Percentiles rank a stretch among this genome's conserved stretches.
phyloP scores from a whole-genome alignment of 2,329 filamentous ascomycete species.

The Xylaria sp. region DNA sequence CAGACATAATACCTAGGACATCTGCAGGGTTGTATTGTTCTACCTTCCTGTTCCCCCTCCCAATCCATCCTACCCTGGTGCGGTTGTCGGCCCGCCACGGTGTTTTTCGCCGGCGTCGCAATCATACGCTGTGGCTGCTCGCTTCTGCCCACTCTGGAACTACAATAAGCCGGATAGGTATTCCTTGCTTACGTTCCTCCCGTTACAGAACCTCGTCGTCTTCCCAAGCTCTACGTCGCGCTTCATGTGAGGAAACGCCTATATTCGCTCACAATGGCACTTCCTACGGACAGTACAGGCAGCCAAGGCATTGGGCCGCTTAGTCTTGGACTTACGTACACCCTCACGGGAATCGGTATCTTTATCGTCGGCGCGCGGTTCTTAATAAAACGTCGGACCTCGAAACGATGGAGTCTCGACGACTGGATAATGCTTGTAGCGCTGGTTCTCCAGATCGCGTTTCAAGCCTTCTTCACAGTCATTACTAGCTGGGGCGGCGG shows the following conservation, averaged over 20 bases:
- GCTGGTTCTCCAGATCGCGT: conserved; percentile 16
- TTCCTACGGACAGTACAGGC: conserved; percentile 4
- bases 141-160: background rate
- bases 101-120: background rate
- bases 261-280: background rate
- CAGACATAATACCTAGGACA: too few relatives aligned
- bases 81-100: background rate
- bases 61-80: too few relatives aligned
- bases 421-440: conserved; percentile 26
- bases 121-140: background rate
- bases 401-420: background rate
- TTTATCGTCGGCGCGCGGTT: background rate
- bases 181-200: conserved; percentile 7
- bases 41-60: too few relatives aligned
- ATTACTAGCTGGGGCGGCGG: background rate
- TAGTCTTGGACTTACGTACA: background rate
- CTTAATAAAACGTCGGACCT: background rate
- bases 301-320: conserved; percentile 1
- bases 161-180: background rate
- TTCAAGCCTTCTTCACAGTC: background rate
- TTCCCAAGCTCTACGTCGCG: background rate
- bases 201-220: background rate
- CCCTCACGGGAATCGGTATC: background rate
- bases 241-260: background rate
- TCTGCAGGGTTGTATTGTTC: too few relatives aligned